A percentile compares a stretch with the other conserved stretches of the same genome.
phyloP scores from a whole-genome alignment of 306 rosid species.

The Castanea mollissima region DNA sequence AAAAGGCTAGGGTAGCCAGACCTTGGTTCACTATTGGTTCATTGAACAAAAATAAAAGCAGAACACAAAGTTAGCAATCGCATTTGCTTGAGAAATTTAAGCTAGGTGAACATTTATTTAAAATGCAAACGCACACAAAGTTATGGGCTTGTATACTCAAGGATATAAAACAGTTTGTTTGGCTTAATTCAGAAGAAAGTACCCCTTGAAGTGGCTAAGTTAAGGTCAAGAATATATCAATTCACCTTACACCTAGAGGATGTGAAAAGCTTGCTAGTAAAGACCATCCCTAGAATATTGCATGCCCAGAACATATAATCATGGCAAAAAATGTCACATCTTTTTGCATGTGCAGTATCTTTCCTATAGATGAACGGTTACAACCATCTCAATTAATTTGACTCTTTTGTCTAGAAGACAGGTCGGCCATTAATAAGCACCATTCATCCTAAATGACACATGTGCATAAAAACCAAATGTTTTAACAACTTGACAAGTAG shows the following conservation, averaged over 20 bases:
- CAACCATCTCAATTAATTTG: neutral
- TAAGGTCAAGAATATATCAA: neutral
- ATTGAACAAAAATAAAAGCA: neutral
- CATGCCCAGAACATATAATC: neutral
- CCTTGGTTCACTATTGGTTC: constrained; percentile 50
- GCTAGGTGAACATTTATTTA: neutral
- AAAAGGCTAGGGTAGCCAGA: constrained; percentile 55
- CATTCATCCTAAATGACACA: neutral
- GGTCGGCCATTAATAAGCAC: neutral
- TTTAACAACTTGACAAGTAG: constrained; percentile 7
- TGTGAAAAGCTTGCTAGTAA: neutral
- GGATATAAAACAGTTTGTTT: too few relatives aligned
- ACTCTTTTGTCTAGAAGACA: neutral
- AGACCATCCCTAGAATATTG: neutral
- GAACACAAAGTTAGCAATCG: neutral
- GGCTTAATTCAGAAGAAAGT: too few relatives aligned
- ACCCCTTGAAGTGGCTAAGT: too few relatives aligned
- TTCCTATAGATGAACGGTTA: neutral
- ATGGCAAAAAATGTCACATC: neutral
- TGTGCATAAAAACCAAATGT: constrained; percentile 2
- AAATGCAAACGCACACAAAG: too few relatives aligned
- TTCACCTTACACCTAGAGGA: neutral
- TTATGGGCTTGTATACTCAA: too few relatives aligned
- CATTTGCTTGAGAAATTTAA: neutral
- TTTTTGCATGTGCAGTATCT: neutral